phyloP scores from a whole-genome alignment of 495 filamentous ascomycete genomes.

The Podospora pseudocomata region DNA sequence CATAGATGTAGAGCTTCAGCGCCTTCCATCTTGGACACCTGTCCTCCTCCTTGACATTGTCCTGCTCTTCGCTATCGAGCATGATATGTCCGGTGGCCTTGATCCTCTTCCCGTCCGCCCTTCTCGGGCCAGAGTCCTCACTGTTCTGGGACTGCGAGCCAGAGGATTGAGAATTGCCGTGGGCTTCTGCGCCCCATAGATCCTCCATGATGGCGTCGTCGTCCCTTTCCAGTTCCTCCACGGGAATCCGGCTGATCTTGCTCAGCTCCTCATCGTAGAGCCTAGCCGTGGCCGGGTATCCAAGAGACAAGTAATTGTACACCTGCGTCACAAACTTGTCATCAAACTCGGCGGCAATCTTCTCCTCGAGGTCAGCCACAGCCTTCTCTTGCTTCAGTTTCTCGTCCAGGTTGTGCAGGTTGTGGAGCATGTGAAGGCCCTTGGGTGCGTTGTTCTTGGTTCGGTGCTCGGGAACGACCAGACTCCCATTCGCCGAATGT shows the following conservation, averaged over 20 bases:
- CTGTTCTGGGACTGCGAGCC: slow-evolving; percentile 14
- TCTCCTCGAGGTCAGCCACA: slow-evolving; percentile 46
- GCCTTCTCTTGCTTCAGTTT: slow-evolving; percentile 47
- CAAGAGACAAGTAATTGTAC: slow-evolving; percentile 91
- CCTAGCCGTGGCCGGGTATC: slow-evolving; percentile 79
- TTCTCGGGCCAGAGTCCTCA: slow-evolving; percentile 9
- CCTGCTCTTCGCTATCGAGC: slow-evolving; percentile 37
- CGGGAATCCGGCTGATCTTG: slow-evolving; percentile 64
- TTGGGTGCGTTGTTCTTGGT: slow-evolving; percentile 32
- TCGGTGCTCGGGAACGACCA: slow-evolving; percentile 28
- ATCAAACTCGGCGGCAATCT: slow-evolving; percentile 63
- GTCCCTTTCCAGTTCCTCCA: slow-evolving; percentile 65
- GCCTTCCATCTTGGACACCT: slow-evolving; percentile 70
- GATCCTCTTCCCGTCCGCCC: slow-evolving; percentile 20
- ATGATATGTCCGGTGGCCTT: slow-evolving; percentile 35
- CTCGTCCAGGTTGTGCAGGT: slow-evolving; percentile 47
- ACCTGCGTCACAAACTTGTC: slow-evolving; percentile 91
- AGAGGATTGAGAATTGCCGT: slow-evolving; percentile 22
- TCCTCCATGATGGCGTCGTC: slow-evolving; percentile 62
- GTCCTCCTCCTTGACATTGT: slow-evolving; percentile 37
- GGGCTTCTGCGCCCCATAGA: slow-evolving; percentile 46
- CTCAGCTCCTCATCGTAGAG: slow-evolving; percentile 78
- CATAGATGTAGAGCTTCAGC: slow-evolving; percentile 71
- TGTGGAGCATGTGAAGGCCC: slow-evolving; percentile 46
- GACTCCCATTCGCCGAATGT: slow-evolving; percentile 10